phyloP scores from a whole-genome alignment of 2,329 filamentous ascomycete genomes.

The Fusarium odoratissimum region DNA sequence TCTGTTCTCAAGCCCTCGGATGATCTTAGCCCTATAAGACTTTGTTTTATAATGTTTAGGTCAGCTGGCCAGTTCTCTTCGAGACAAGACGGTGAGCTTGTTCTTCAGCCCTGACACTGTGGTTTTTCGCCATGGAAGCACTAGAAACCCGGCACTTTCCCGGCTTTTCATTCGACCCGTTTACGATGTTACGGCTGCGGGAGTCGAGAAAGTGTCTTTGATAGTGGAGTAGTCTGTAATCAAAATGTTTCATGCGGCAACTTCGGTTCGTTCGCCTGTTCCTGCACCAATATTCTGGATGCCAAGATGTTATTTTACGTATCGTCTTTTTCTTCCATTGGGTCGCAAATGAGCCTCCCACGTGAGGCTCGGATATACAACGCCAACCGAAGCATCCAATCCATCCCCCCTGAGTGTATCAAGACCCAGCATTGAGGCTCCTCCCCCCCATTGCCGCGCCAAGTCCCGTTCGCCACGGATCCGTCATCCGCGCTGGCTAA shows the following conservation, averaged over 20 bases:
- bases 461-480: conserved; percentile 10
- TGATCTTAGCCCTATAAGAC: conserved; percentile 2
- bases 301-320: background rate
- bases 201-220: conserved; percentile 4
- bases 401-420: background rate
- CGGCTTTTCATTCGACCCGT: background rate
- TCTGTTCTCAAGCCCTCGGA: conserved; percentile 5
- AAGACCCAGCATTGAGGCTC: background rate
- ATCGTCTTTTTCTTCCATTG: background rate
- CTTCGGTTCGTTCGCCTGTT: conserved; percentile 9
- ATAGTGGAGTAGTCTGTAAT: conserved; percentile 10
- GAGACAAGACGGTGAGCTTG: background rate
- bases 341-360: background rate
- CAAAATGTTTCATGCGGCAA: conserved; percentile 19
- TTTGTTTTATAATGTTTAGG: background rate
- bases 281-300: background rate
- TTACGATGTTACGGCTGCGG: background rate
- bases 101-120: background rate
- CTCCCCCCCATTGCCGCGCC: background rate
- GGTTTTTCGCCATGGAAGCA: background rate
- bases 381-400: background rate
- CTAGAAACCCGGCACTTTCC: background rate
- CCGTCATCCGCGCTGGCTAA: background rate
- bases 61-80: background rate
- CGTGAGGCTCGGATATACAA: conserved; percentile 1